phyloP scores from a whole-genome alignment of 2,329 filamentous ascomycete species.

The Sphaerulina populicola region DNA sequence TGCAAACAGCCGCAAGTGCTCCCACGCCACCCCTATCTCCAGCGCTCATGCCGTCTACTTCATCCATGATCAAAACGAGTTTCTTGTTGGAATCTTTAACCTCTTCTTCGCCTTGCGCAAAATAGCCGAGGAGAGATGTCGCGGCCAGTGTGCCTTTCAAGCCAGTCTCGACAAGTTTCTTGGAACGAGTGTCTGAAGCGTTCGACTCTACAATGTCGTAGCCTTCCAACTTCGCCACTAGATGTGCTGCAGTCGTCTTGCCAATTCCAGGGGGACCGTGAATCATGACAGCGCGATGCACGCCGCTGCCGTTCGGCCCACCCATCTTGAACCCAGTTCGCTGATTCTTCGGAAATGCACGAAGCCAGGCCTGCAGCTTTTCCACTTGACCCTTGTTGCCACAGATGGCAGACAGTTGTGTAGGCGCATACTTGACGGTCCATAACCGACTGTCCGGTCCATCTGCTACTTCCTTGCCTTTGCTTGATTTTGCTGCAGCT shows the following conservation, averaged over 20 bases:
- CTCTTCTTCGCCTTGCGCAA: conserved; percentile 69
- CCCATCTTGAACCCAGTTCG: conserved; percentile 73
- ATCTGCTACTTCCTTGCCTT: conserved; percentile 32
- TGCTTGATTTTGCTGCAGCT: conserved; percentile 32
- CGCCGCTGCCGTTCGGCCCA: conserved; percentile 76
- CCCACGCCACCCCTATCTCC: conserved; percentile 94
- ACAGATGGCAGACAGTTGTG: conserved; percentile 76
- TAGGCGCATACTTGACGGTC: conserved; percentile 93
- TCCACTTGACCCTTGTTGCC: conserved; percentile 89
- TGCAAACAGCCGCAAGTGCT: conserved; percentile 86
- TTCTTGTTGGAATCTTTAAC: conserved; percentile 81
- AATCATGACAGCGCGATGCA: conserved; percentile 82
- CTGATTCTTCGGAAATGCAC: conserved; percentile 68
- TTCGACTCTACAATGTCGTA: conserved; percentile 94
- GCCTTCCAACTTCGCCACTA: conserved; percentile 85
- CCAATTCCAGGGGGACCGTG: conserved; percentile 93
- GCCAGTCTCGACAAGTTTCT: conserved; percentile 83
- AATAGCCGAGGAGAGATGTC: conserved; percentile 84
- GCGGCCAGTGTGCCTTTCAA: conserved; percentile 89
- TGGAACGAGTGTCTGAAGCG: conserved; percentile 90
- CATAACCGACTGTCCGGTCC: conserved; percentile 60
- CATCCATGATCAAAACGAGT: conserved; percentile 94
- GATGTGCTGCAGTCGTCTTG: conserved; percentile 92
- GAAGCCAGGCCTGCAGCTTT: conserved; percentile 80
- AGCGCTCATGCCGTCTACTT: conserved; percentile 97